Base-by-base conservation (phyloP, 2,329 filamentous ascomycete species). In the Aspergillus latus region DNA sequence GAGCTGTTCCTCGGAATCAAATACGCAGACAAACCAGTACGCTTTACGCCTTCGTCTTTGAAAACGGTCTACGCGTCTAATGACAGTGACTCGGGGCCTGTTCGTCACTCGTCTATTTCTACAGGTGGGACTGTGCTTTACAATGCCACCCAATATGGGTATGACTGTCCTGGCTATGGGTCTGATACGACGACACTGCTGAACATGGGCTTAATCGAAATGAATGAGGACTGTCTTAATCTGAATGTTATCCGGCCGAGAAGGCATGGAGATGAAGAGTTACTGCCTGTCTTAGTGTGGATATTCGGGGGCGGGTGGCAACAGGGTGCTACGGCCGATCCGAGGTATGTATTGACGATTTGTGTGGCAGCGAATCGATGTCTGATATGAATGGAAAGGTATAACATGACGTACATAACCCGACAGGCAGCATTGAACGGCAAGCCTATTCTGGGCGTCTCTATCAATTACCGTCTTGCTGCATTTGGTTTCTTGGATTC, bases 401-500 rank as follows among this genome's bases (percentile, higher is more conserved):
- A 70, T 8, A 70, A 70, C n/a, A 65, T 70, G 67, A 70, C 65
- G 15, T 70, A 70, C 49, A 61, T 70, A 5, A 57, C 68, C 8
- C 62, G 60, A 15, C 67, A 70, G 47, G 66, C 67, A 4, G 65
- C 61, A 5, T 42, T 67, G 30, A 68, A 65, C 42, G 62, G 52
- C 4, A 69, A 68, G 21, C 66, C 68, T 0, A 64, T 69, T 5
- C n/a, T 70, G 10, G 66, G 68, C 0, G 64, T 70, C 11, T 70
- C 68, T 29, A 70, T 70, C 28, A 70, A 69, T 26, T 70, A 70
- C 26, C 66, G 68, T 7, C 9, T 70, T 32, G 61, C 68, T 11
- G 66, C 66, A 6, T 70, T 70, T 61, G 68, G 68, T n/a, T 69
- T 70, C 11, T 39, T 70, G 45, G 66, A 70, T 32, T 70, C 68